Percentiles rank a stretch among this genome's conserved stretches.
phyloP scores from a whole-genome alignment of 345 rosid genomes.

The Gossypium sturtianum region DNA sequence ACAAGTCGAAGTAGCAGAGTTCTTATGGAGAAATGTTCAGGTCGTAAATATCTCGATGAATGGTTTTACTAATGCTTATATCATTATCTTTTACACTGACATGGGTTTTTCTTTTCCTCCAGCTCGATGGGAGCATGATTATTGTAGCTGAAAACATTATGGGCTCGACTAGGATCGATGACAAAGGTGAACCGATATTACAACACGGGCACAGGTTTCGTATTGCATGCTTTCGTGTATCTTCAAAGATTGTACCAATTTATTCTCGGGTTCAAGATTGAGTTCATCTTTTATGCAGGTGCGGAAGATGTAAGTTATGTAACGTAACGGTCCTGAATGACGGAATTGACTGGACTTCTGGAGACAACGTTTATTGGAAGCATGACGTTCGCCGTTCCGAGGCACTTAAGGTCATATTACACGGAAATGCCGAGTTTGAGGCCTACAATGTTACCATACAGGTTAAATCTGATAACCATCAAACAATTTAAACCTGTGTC shows the following conservation, averaged over 20 bases:
- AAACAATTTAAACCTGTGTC: not conserved
- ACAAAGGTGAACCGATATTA: slow-evolving; percentile 54
- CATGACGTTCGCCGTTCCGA: slow-evolving; percentile 63
- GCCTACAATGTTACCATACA: slow-evolving; percentile 62
- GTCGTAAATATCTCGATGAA: slow-evolving; percentile 26
- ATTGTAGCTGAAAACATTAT: slow-evolving; percentile 63
- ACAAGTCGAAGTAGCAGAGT: slow-evolving; percentile 83
- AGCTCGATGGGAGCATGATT: slow-evolving; percentile 86
- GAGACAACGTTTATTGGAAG: slow-evolving; percentile 79
- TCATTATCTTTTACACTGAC: slow-evolving; percentile 15
- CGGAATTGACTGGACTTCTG: slow-evolving; percentile 77
- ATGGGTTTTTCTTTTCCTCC: slow-evolving; percentile 16
- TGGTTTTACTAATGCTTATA: slow-evolving; percentile 2
- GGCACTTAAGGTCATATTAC: slow-evolving; percentile 59
- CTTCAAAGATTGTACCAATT: not conserved
- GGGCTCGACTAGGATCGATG: slow-evolving; percentile 53
- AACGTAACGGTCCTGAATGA: slow-evolving; percentile 64
- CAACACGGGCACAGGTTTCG: slow-evolving; percentile 72
- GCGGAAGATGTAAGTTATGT: slow-evolving; percentile 78
- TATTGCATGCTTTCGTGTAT: slow-evolving; percentile 6
- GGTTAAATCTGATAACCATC: slow-evolving; percentile 31
- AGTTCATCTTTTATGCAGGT: slow-evolving; percentile 36
- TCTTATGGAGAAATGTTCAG: slow-evolving; percentile 86
- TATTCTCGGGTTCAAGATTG: slow-evolving; percentile 5
- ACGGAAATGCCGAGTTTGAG: slow-evolving; percentile 93